Evolutionary conservation across 768 basidiomycete genomes (phyloP), one percentile per base, ranked within the genome.

Genomic region (Leccinum subgranulosum): DNA sequence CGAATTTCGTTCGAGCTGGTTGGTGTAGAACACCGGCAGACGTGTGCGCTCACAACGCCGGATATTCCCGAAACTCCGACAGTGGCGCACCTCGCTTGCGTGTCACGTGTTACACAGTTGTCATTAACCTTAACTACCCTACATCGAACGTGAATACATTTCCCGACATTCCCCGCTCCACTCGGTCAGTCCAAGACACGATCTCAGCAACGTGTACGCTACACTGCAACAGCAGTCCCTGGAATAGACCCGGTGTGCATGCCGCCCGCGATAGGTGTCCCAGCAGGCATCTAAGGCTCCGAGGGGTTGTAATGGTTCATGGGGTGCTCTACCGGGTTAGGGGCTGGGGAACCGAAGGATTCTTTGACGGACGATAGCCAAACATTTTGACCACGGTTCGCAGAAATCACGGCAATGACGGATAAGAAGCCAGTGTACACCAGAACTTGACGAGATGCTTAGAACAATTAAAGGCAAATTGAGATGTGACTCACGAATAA

Each of bases 311-410:
- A 61, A 51, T 64, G 54, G 15, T 36, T 29, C 68, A 66, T 67
- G 4, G 64, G 58, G 25, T 58, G 57, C 29, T 62, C 63, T 34
- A 19, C 52, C 6, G 55, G 36, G 19, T 54, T 49, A 33, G 31
- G 31, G 31, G 54, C 36, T 34, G 28, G 31, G 39, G 67, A 39
- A 54, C 61, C 62, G 7, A 63, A 56, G 14, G 73, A 63, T 15
- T 73, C 69, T 31, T 62, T 69, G 49, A 78, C 77, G 10, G 71
- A 65, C 7, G 58, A 62, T 14, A 61, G 51, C 77, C 77, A 78
- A 19, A 74, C 55, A 9, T 45, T 27, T 49, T 69, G 56, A 9
- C 77, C 75, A 19, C 68, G 65, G 29, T 3, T 57, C 3, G 67
- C 59, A 9, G 74, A 69, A 17, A 70, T 58, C 45, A 66, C 52